Conservation (phyloP, 257 asterid genomes). For the Nicotiana sylvestris region DNA sequence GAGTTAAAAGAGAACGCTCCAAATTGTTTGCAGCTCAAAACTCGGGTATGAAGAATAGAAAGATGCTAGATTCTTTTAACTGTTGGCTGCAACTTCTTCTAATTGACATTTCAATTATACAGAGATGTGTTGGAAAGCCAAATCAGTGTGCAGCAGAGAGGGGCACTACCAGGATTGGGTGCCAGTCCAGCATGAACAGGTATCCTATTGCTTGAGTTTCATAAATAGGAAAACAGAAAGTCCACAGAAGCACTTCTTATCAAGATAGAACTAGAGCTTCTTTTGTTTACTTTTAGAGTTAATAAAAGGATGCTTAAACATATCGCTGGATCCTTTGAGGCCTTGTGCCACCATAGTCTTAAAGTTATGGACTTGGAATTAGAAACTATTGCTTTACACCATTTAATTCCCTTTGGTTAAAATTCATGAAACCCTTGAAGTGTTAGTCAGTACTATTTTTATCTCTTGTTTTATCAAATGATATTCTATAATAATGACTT, state of each 20-base stretch:
- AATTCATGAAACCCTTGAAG: background rate
- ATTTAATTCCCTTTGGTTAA: background rate
- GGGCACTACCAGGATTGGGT: constrained; percentile 30
- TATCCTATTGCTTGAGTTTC: constrained; percentile 14
- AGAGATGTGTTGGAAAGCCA: constrained; percentile 47
- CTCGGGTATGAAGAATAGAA: constrained; percentile 39
- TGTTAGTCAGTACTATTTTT: background rate
- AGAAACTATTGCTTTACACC: background rate
- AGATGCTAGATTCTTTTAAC: background rate
- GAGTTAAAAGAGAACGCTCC: constrained; percentile 44
- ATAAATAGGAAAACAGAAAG: background rate
- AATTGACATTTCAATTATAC: background rate
- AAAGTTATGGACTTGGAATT: background rate
- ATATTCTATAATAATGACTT: background rate
- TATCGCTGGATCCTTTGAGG: background rate
- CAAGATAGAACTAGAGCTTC: background rate
- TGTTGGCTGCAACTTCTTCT: background rate
- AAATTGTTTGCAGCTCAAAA: constrained; percentile 37
- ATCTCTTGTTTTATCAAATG: background rate
- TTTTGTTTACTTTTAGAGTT: background rate
- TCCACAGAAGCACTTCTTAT: background rate
- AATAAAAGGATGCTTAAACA: background rate
- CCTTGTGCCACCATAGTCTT: background rate
- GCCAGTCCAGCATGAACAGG: constrained; percentile 46
- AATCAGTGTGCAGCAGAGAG: constrained; percentile 50